phyloP scores from a whole-genome alignment of 2,329 filamentous ascomycete genomes.

The Microdochium nivale region DNA sequence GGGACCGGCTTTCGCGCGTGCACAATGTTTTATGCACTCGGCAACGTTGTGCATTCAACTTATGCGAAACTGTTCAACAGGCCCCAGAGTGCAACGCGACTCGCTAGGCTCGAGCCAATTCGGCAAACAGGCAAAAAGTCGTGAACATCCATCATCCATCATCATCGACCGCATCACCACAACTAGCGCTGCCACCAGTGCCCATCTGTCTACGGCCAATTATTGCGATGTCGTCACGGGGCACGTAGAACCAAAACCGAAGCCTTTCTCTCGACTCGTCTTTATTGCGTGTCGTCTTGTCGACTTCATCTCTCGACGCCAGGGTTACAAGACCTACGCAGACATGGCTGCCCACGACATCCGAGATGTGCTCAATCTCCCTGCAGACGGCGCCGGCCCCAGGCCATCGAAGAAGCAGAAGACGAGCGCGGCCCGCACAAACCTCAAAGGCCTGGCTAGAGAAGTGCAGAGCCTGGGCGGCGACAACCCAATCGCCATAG shows the following conservation, averaged over 20 bases:
- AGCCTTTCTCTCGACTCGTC: too few species aligned
- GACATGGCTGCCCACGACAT: conserved; percentile 71
- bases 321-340: conserved; percentile 8
- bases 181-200: not conserved
- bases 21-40: not conserved
- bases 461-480: conserved; percentile 59
- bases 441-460: conserved; percentile 54
- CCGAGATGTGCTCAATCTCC: conserved; percentile 80
- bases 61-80: not conserved
- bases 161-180: not conserved
- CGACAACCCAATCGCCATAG: conserved; percentile 59
- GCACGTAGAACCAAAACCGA: too few species aligned
- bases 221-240: too few species aligned
- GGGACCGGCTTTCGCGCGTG: conserved; percentile 7
- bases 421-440: conserved; percentile 48
- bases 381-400: conserved; percentile 44
- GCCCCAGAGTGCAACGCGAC: not conserved
- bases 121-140: conserved; percentile 1
- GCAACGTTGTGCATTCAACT: not conserved
- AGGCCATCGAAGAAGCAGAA: conserved; percentile 70
- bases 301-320: not conserved
- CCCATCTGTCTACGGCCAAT: too few species aligned
- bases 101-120: not conserved
- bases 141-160: not conserved
- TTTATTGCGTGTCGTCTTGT: too few species aligned